A percentile compares a stretch with the other conserved stretches of the same genome.
These are phyloP conservation scores for Podila epigama DNA, from an alignment of 192 early-diverging fungal genomes.

Conservation along the genomic window DNA sequence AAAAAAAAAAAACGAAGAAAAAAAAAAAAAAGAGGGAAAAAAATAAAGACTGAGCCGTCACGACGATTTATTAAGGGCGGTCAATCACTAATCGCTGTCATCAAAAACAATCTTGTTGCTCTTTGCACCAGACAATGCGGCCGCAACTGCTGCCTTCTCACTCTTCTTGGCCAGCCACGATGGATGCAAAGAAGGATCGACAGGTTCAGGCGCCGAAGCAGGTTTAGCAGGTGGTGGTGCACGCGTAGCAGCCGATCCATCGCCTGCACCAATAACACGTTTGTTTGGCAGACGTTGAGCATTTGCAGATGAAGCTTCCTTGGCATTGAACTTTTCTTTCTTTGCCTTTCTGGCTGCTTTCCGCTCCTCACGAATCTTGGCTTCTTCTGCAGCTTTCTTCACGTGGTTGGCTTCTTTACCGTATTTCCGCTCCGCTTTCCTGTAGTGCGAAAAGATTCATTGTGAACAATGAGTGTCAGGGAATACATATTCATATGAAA, in stretches of 20 bases:
- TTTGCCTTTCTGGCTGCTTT: constrained; percentile 38
- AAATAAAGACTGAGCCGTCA: too few relatives aligned
- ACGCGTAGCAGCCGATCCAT: constrained; percentile 22
- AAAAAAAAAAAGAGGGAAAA: background rate
- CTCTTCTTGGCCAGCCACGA: constrained; percentile 50
- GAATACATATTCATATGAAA: too few relatives aligned
- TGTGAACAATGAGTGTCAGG: background rate
- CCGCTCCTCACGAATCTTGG: constrained; percentile 22
- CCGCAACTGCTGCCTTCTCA: constrained; percentile 49
- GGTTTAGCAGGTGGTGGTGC: constrained; percentile 6
- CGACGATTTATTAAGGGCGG: background rate
- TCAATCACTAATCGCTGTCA: constrained; percentile 32
- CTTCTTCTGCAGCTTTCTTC: constrained; percentile 56
- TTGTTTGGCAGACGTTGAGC: constrained; percentile 23
- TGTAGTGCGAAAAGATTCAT: constrained; percentile 4
- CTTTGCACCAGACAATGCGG: constrained; percentile 51
- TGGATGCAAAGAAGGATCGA: constrained; percentile 39
- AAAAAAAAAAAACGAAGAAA: background rate
- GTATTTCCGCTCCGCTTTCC: constrained; percentile 54
- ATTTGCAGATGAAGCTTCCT: constrained; percentile 36
- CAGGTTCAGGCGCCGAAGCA: constrained; percentile 26
- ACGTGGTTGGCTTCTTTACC: constrained; percentile 67
- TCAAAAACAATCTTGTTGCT: constrained; percentile 61
- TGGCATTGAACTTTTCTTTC: constrained; percentile 26
- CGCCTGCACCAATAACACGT: constrained; percentile 32